These are phyloP conservation scores for Gastrolobium bilobum DNA, from an alignment of 306 rosid genomes.

Conservation along the genomic window DNA sequence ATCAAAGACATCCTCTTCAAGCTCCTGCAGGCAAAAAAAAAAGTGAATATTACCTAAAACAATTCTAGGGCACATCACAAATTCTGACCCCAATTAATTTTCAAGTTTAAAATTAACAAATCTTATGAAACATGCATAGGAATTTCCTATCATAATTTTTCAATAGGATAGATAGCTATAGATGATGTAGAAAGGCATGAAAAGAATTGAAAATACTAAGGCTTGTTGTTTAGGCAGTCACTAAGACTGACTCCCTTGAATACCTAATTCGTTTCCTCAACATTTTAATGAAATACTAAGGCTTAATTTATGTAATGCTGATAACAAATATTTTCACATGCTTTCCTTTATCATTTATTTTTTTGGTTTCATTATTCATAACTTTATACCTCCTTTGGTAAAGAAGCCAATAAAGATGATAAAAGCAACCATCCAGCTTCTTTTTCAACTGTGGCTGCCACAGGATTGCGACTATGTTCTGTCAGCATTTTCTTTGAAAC, in stretches of 20 bases:
- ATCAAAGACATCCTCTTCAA: constrained; percentile 92
- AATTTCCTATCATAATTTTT: constrained; percentile 16
- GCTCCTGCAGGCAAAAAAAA: constrained; percentile 72
- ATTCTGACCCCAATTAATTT: constrained; percentile 16
- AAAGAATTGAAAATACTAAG: constrained; percentile 13
- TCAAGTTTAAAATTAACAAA: constrained; percentile 36
- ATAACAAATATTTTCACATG: constrained; percentile 37
- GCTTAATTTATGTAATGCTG: constrained; percentile 4
- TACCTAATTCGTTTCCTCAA: constrained; percentile 22
- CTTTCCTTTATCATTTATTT: constrained; percentile 21
- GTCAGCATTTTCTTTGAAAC: constrained; percentile 89
- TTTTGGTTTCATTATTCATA: constrained; percentile 18
- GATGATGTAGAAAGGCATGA: constrained; percentile 33
- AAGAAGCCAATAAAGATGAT: constrained; percentile 86
- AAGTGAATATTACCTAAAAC: constrained; percentile 29
- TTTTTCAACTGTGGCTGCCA: constrained; percentile 79
- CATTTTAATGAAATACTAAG: background rate
- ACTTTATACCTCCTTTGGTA: constrained; percentile 85
- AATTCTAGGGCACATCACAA: constrained; percentile 21
- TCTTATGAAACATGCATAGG: constrained; percentile 4
- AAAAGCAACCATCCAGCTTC: constrained; percentile 99
- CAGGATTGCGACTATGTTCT: constrained; percentile 79
- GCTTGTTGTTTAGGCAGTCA: constrained; percentile 14
- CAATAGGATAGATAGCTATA: constrained; percentile 32
- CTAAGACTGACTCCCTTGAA: constrained; percentile 23